Evolutionary conservation across 2,329 filamentous ascomycete genomes (phyloP).

Genomic region (Pseudocercospora eumusae): DNA sequence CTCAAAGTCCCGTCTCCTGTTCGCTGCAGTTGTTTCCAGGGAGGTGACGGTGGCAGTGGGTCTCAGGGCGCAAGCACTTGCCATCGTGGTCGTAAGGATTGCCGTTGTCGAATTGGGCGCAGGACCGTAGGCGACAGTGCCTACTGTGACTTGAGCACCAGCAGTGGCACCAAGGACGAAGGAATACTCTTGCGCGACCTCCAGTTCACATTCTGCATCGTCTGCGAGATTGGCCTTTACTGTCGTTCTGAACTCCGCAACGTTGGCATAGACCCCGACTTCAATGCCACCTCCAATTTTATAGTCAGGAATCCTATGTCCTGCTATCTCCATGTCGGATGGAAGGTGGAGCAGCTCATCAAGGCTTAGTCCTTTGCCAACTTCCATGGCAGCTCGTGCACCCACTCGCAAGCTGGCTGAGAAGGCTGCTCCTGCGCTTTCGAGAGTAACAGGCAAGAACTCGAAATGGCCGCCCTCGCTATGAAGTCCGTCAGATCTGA

Average conservation of each 20-base stretch:
- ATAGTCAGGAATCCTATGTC: background rate
- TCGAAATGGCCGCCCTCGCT: slow-evolving; percentile 58
- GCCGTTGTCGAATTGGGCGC: background rate
- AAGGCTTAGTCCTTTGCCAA: slow-evolving; percentile 35
- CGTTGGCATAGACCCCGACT: slow-evolving; percentile 53
- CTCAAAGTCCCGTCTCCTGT: background rate
- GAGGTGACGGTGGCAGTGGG: background rate
- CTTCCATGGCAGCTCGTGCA: slow-evolving; percentile 39
- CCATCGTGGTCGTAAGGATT: background rate
- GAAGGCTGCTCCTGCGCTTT: slow-evolving; percentile 49
- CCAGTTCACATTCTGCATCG: slow-evolving; percentile 48
- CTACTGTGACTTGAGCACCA: slow-evolving; percentile 54
- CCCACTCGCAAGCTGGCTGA: slow-evolving; percentile 53
- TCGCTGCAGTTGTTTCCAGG: background rate
- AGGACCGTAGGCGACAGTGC: slow-evolving; percentile 52
- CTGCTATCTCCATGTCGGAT: background rate
- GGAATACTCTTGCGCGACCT: slow-evolving; percentile 52
- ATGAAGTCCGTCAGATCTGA: background rate
- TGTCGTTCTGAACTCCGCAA: slow-evolving; percentile 58
- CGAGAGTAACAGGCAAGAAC: slow-evolving; percentile 57
- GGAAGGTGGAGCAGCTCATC: background rate
- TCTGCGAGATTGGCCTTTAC: slow-evolving; percentile 46
- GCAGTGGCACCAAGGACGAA: slow-evolving; percentile 57
- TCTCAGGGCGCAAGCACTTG: background rate
- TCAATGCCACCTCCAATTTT: slow-evolving; percentile 49